Conservation (phyloP, 768 basidiomycete genomes). For the Tephrocybe sp. region DNA sequence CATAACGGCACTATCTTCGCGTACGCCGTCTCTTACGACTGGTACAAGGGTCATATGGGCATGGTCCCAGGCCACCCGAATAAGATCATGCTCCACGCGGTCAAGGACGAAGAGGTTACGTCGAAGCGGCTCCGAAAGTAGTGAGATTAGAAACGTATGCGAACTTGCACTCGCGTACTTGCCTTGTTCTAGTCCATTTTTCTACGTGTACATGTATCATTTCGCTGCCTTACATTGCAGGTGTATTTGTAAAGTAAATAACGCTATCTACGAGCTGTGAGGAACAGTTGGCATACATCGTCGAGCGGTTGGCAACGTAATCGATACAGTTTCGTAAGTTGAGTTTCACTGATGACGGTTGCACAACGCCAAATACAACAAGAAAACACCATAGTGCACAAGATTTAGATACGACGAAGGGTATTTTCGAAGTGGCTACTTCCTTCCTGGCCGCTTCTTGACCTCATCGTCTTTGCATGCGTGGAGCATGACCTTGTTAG, state of each 20-base stretch:
- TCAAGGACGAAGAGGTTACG: conserved; percentile 84
- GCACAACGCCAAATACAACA: too few relatives aligned
- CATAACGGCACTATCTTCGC: conserved; percentile 86
- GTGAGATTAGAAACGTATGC: too few relatives aligned
- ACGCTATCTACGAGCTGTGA: too few relatives aligned
- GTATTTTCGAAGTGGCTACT: neutral
- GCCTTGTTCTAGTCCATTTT: too few relatives aligned
- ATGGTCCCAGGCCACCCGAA: conserved; percentile 71
- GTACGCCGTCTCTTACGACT: conserved; percentile 90
- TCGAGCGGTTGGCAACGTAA: too few relatives aligned
- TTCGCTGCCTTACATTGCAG: too few relatives aligned
- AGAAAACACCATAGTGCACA: neutral
- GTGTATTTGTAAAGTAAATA: too few relatives aligned
- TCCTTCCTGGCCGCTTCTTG: conserved; percentile 59
- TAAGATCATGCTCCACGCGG: conserved; percentile 81
- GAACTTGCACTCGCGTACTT: too few relatives aligned
- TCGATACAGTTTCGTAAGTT: conserved; percentile 2
- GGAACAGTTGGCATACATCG: too few relatives aligned
- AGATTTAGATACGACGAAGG: neutral
- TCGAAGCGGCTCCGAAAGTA: conserved; percentile 48
- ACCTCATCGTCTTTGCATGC: conserved; percentile 88
- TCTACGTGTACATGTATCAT: too few relatives aligned
- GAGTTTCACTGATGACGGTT: too few relatives aligned
- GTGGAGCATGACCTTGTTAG: conserved; percentile 84
- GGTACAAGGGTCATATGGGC: conserved; percentile 89